These are phyloP conservation scores for Bocquillonia castaneifolia DNA, from an alignment of 441 rosid species.

Conservation along the genomic window DNA sequence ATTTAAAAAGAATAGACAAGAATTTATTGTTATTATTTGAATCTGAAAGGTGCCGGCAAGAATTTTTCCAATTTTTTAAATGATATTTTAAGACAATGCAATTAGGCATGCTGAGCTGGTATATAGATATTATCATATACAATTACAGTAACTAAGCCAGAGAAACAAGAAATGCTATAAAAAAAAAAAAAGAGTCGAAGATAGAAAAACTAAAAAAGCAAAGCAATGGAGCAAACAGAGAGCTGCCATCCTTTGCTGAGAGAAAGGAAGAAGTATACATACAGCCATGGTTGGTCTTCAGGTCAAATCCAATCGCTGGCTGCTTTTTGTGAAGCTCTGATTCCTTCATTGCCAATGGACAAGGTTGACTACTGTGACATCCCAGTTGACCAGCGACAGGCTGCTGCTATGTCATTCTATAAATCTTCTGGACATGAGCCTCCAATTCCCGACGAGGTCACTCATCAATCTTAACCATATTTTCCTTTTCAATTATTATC, in stretches of 20 bases:
- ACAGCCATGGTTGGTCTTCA: conserved; percentile 56
- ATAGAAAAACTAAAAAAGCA: too few relatives aligned
- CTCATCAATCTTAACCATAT: conserved; percentile 20
- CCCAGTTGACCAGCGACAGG: conserved; percentile 28
- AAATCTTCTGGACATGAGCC: conserved; percentile 51
- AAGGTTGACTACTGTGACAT: conserved; percentile 10
- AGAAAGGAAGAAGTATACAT: conserved; percentile 34
- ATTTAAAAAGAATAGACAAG: too few relatives aligned
- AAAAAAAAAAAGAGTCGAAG: too few relatives aligned
- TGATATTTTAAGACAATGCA: too few relatives aligned
- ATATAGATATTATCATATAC: too few relatives aligned
- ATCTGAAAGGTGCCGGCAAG: too few relatives aligned
- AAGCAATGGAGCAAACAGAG: conserved; percentile 20
- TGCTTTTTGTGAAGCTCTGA: conserved; percentile 52
- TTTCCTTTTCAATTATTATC: not conserved
- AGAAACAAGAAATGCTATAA: too few relatives aligned
- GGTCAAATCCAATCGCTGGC: conserved; percentile 59
- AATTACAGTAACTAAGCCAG: too few relatives aligned
- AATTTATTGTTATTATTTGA: too few relatives aligned
- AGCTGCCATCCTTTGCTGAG: conserved; percentile 50
- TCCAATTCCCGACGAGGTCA: conserved; percentile 67
- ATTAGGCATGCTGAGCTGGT: too few relatives aligned
- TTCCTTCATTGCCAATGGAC: conserved; percentile 48
- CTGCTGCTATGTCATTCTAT: conserved; percentile 37
- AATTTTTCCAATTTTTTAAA: too few relatives aligned